A percentile compares a stretch with the other conserved stretches of the same genome.
Evolutionary conservation across 2,329 filamentous ascomycete genomes (phyloP).

Genomic region (Exophiala xenobiotica): DNA sequence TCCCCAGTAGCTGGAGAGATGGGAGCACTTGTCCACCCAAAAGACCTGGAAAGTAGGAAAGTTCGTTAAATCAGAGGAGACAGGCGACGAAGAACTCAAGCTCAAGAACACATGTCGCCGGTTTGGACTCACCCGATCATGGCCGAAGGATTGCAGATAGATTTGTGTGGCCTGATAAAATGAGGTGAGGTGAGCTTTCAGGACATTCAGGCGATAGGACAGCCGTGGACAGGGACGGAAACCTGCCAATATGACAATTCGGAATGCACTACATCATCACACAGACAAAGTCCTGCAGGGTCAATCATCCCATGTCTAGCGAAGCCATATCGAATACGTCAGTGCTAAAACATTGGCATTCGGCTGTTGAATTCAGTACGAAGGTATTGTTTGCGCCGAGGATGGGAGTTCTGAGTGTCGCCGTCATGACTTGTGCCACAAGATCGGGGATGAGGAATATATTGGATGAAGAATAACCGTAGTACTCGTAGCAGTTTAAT

Average conservation of each 20-base stretch:
- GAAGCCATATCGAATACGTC: background rate
- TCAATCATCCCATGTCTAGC: background rate
- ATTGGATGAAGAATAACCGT: background rate
- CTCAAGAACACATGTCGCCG: background rate
- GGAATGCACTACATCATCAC: background rate
- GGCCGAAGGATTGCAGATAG: conserved; percentile 6
- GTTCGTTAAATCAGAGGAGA: background rate
- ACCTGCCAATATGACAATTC: no score
- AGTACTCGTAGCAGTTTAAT: no score
- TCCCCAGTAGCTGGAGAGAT: background rate
- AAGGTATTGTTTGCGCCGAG: background rate
- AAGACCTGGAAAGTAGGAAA: background rate
- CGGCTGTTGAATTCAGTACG: no score
- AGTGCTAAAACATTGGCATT: no score
- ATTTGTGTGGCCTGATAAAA: conserved; percentile 4
- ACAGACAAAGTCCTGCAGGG: background rate
- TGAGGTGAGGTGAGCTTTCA: background rate
- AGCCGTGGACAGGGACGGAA: background rate
- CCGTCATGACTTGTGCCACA: background rate
- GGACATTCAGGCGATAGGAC: no score
- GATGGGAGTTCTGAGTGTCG: background rate
- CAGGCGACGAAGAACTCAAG: background rate
- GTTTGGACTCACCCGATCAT: conserved; percentile 1
- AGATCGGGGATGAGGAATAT: background rate
- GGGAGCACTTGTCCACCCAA: background rate